Evolutionary conservation across 371 early-diverging fungal species (phyloP), one percentile per base, ranked within the genome.

Genomic region (Saksenaea oblongispora): DNA sequence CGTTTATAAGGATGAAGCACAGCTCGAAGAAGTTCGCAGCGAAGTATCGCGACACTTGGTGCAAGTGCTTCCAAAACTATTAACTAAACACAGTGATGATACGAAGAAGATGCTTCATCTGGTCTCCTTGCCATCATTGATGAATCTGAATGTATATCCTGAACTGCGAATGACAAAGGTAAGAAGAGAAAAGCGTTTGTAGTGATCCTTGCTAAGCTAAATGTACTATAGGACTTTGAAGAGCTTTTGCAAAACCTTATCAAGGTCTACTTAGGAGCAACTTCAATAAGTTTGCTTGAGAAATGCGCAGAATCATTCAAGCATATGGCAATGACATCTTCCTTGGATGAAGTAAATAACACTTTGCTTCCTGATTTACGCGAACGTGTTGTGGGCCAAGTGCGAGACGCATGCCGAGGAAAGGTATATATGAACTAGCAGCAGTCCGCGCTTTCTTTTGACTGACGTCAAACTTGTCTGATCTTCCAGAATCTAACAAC

Each of bases 61-160:
- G 13, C 74, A 75, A 56, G 62, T 72, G 2, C 47, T 92, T 15
- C 87, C 91, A 1, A 80, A 79, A 37, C 73, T 92, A n/a, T 64
- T 93, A 34, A 70, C 81, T n/a, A 90, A 89, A 65, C 87, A 91
- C 59, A 77, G 78, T 1, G 82, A 79, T 39, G 91, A 90, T 42
- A 71, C 79, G 22, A 58, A 54, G 18, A 77, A 84, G 22, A 70
- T 89, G 42, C 65, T 70, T 5, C 85, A 86, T n/a, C 74, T 89
- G 1, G 69, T 87, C 1, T 71, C 66, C 28, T 65, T 91, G 18
- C 84, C 90, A 8, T 76, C 82, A 14, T 35, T 84, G 2, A 78
- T 91, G 70, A 84, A 89, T 54, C 37, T 91, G 54, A 78, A 78
- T 5, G 79, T 84, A 5, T 93, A 91, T 67, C 51, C 83, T 15